Base-by-base conservation (phyloP, 2,329 filamentous ascomycete species). In the Ascochyta rabiei region DNA sequence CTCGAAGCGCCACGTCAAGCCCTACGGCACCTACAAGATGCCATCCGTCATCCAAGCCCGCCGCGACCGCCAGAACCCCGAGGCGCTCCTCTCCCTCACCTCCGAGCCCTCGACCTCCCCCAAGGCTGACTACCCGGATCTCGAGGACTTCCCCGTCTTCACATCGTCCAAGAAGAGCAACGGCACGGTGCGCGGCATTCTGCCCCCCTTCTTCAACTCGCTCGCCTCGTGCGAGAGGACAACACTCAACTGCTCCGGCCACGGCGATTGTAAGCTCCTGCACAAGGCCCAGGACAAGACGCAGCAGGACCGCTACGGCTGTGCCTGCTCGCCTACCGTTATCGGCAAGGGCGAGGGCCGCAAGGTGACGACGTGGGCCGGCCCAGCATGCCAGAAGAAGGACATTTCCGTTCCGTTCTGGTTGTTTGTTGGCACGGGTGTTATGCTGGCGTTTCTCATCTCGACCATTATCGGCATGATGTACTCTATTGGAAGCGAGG, bases 331-430 rank as follows among this genome's bases (percentile, higher is more conserved):
- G 48, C 78, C 83, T 37, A 89, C 86, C 2, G 76, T 82, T 16
- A 79, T 77, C 28, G 79, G 81, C 39, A 80, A 77, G 62, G 64
- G 70, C 15, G 79, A 82, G 33, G 61, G 57, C 54, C 66, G 49
- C 43, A 86, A 86, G 75, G 85, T 86, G 13, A 86, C 86, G 0
- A 83, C 87, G 70, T 98, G 92, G 91, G 93, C 87, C 44, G 95
- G 95, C 15, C 80, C 86, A 33, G 88, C 89, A 41, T 99, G 95
- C 79, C 87, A 95, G 72, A 99, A 98, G 85, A 84, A 88, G 75
- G 93, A 99, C 71, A 81, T 98, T 47, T 96, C 91, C 73, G 84
- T 88, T 24, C 88, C 89, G 5, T 98, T 99, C 78, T 96, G 92
- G 86, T 79, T 99, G 45, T 87, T 99, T 66, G 84, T 85, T 12